These are phyloP conservation scores for Arthrobotrys musiformis DNA, from an alignment of 2,329 filamentous ascomycete genomes.

Conservation along the genomic window DNA sequence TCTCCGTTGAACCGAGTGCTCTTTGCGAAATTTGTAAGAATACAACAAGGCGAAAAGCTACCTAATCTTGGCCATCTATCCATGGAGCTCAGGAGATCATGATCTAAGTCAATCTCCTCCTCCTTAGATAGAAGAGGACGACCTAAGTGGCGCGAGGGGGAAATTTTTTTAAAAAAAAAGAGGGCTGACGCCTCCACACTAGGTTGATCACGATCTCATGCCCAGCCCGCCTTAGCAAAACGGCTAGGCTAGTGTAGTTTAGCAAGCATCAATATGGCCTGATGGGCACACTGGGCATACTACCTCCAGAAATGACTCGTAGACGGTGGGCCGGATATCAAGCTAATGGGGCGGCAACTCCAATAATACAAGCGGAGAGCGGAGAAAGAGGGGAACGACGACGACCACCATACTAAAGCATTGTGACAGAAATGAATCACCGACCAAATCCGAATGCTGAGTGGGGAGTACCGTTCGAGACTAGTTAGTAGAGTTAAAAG, in stretches of 20 bases:
- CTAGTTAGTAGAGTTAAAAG: background rate
- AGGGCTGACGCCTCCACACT: background rate
- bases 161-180: background rate
- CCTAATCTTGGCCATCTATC: background rate
- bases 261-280: conserved; percentile 20
- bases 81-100: conserved; percentile 1
- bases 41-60: background rate
- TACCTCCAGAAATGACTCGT: background rate
- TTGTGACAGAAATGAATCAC: background rate
- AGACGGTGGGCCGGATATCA: conserved; percentile 1
- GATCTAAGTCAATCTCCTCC: conserved; percentile 10
- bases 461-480: background rate
- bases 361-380: background rate
- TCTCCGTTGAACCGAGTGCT: conserved; percentile 5
- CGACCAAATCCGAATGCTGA: background rate
- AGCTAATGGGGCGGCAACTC: background rate
- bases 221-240: conserved; percentile 8
- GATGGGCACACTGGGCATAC: conserved; percentile 17
- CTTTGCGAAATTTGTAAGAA: background rate
- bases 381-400: too few relatives aligned
- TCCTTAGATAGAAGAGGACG: background rate
- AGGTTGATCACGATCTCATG: background rate
- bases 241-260: background rate
- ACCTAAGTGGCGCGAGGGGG: background rate
- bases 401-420: background rate